phyloP scores from a whole-genome alignment of 2,329 filamentous ascomycete genomes.

The Phaeosphaeriaceae sp. region DNA sequence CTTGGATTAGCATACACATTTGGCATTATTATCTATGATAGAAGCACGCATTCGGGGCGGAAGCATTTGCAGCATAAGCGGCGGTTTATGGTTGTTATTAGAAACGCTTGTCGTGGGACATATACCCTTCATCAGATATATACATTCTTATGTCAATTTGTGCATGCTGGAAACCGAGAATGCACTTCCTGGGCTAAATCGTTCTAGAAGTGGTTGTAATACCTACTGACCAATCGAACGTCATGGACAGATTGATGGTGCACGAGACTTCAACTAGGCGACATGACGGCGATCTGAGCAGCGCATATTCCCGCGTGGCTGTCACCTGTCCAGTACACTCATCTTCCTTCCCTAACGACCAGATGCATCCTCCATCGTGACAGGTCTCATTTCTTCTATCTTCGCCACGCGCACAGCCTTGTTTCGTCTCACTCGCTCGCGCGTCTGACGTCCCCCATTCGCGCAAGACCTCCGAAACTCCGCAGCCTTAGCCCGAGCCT shows the following conservation, averaged over 20 bases:
- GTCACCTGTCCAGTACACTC: background rate
- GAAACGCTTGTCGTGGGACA: conserved; percentile 1
- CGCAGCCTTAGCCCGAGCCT: conserved; percentile 4
- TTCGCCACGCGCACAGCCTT: conserved; percentile 11
- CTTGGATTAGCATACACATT: conserved; percentile 43
- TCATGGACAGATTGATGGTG: background rate
- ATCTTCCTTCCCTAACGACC: background rate
- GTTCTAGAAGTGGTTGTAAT: background rate
- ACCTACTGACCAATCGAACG: background rate
- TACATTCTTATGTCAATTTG: background rate
- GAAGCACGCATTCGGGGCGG: conserved; percentile 7
- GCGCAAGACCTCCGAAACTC: conserved; percentile 13
- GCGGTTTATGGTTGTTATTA: conserved; percentile 10
- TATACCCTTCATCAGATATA: conserved; percentile 8
- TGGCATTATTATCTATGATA: background rate
- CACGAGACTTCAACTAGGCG: background rate
- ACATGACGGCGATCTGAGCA: background rate
- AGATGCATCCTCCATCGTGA: background rate
- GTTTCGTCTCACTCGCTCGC: conserved; percentile 1
- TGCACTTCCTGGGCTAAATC: background rate
- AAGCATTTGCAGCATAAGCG: conserved; percentile 24
- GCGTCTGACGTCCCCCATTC: conserved; percentile 4
- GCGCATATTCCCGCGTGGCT: background rate
- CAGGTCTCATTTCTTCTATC: background rate
- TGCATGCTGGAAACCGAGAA: background rate